Conservation (phyloP, 495 filamentous ascomycete genomes). For the Aspergillus steynii region DNA sequence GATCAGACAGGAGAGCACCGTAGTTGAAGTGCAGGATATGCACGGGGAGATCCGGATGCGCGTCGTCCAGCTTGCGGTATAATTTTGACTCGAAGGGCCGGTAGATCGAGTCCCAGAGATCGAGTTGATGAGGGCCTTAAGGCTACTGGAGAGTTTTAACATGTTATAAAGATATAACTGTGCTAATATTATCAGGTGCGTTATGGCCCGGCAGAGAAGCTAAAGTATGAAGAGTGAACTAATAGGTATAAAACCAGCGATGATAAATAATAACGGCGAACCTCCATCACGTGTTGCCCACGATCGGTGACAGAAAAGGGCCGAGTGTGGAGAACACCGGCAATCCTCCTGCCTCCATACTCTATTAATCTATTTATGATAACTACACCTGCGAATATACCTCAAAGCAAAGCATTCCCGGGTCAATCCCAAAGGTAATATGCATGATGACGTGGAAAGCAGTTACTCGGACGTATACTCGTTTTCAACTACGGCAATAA, state of each 20-base stretch:
- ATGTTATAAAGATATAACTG: constrained; percentile 33
- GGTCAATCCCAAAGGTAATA: too few species aligned
- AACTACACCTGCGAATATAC: too few species aligned
- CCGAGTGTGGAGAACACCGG: neutral
- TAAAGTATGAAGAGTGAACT: too few species aligned
- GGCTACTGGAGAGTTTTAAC: constrained; percentile 65
- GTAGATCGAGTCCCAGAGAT: constrained; percentile 74
- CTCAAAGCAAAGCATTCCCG: too few species aligned
- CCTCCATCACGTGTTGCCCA: neutral
- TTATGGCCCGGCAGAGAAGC: neutral
- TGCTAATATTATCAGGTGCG: too few species aligned
- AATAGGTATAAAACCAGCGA: neutral
- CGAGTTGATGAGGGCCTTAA: constrained; percentile 74
- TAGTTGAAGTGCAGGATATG: constrained; percentile 72
- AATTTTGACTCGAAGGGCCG: constrained; percentile 68
- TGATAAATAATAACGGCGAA: neutral
- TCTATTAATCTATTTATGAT: too few species aligned
- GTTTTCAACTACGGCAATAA: too few species aligned
- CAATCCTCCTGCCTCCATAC: too few species aligned
- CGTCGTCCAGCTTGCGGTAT: constrained; percentile 60
- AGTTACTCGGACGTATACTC: too few species aligned
- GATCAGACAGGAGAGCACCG: constrained; percentile 67
- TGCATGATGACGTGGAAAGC: too few species aligned
- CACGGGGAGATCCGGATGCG: constrained; percentile 78
- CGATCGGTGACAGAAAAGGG: neutral